Evolutionary conservation across 2,329 filamentous ascomycete genomes (phyloP).

Genomic region (Beauveria asiatica): DNA sequence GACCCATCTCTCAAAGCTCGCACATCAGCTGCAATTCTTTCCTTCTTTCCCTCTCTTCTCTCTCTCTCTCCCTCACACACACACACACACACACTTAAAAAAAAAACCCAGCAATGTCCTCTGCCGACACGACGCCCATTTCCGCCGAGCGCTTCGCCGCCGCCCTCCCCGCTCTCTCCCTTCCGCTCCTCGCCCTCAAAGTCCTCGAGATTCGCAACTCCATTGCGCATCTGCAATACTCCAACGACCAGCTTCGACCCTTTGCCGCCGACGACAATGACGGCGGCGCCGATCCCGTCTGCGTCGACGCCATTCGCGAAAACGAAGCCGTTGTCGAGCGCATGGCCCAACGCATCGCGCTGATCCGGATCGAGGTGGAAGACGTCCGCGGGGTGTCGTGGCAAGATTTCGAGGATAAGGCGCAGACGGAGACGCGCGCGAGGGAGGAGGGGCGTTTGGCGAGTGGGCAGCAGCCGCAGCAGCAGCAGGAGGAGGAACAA

Average conservation of each 20-base stretch:
- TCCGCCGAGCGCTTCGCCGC: slow-evolving; percentile 53
- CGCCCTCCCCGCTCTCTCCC: slow-evolving; percentile 58
- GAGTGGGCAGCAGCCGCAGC: background rate
- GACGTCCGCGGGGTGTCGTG: slow-evolving; percentile 43
- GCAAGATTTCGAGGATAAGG: slow-evolving; percentile 45
- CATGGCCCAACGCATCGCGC: slow-evolving; percentile 56
- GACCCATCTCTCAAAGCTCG: background rate
- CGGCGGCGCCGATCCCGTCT: slow-evolving; percentile 30
- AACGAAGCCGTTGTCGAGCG: slow-evolving; percentile 60
- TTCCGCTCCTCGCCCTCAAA: slow-evolving; percentile 62
- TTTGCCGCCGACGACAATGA: slow-evolving; percentile 44
- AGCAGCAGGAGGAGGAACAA: too few species aligned
- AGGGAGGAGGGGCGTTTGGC: background rate
- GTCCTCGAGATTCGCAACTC: slow-evolving; percentile 67
- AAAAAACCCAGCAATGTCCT: slow-evolving; percentile 38
- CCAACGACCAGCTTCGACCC: slow-evolving; percentile 63
- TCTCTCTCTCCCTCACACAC: background rate
- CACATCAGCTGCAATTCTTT: background rate
- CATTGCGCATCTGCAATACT: slow-evolving; percentile 64
- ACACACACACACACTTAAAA: background rate
- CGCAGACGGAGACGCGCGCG: slow-evolving; percentile 20
- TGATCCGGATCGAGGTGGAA: slow-evolving; percentile 59
- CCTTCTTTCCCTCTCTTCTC: background rate
- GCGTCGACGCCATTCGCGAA: slow-evolving; percentile 64
- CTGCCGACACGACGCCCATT: slow-evolving; percentile 54